Percentiles rank a stretch among this genome's conserved stretches.
phyloP scores from a whole-genome alignment of 2,329 filamentous ascomycete species.

The Colletotrichum agaves region DNA sequence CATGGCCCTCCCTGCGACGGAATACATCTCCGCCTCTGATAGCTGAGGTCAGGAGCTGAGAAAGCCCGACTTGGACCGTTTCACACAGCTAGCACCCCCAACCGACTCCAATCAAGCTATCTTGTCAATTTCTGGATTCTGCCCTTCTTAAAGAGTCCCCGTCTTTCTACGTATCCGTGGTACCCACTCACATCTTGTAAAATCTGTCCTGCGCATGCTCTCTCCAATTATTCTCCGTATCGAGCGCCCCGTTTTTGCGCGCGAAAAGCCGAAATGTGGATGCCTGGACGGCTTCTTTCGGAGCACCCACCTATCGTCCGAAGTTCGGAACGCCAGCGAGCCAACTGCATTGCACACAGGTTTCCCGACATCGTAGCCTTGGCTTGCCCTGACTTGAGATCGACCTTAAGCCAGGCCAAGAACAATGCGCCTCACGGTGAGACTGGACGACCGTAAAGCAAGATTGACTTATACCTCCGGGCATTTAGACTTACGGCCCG shows the following conservation, averaged over 20 bases:
- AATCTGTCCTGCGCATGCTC: constrained; percentile 30
- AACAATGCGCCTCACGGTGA: constrained; percentile 32
- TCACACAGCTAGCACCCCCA: constrained; percentile 18
- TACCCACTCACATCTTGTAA: constrained; percentile 26
- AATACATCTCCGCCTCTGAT: constrained; percentile 18
- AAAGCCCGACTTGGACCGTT: constrained; percentile 19
- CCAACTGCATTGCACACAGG: constrained; percentile 10
- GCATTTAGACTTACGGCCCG: constrained; percentile 2
- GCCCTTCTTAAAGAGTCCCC: constrained; percentile 9
- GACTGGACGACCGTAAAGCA: constrained; percentile 10
- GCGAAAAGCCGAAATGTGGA: constrained; percentile 34
- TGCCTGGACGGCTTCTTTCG: constrained; percentile 32
- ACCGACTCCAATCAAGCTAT: constrained; percentile 30
- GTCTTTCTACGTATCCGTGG: constrained; percentile 21
- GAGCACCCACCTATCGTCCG: constrained; percentile 33
- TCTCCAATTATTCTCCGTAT: constrained; percentile 28
- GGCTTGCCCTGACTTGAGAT: neutral
- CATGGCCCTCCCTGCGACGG: constrained; percentile 1
- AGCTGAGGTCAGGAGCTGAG: constrained; percentile 23
- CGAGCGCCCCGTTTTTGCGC: constrained; percentile 31
- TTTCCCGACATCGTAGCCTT: constrained; percentile 3
- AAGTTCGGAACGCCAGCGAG: constrained; percentile 29
- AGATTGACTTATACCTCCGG: neutral
- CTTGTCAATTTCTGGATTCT: constrained; percentile 32
- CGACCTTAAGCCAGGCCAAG: constrained; percentile 3